Conservation (phyloP, 2,329 filamentous ascomycete genomes). For the Apiospora phragmitis region DNA sequence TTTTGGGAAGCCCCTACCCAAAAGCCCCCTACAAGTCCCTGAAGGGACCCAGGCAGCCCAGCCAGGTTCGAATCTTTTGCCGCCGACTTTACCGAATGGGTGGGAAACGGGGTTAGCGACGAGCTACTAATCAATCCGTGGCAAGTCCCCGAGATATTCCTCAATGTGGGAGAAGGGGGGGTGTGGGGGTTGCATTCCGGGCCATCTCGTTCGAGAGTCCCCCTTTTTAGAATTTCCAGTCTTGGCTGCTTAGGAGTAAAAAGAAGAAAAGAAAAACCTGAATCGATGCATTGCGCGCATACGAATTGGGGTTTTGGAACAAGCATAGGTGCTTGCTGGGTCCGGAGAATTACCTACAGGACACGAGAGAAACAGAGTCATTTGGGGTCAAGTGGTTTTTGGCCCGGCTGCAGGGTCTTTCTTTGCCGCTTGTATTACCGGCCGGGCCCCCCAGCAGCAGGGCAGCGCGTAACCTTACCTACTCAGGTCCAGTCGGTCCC, state of each 20-base stretch:
- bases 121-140: not conserved
- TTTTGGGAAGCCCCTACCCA: not conserved
- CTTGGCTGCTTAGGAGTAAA: not conserved
- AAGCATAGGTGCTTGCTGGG: not conserved
- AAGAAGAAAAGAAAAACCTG: not conserved
- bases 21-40: not conserved
- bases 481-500: not conserved
- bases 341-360: not conserved
- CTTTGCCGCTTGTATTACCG: not conserved
- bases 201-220: not conserved
- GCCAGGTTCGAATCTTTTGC: not conserved
- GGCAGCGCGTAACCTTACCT: not conserved
- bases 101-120: not conserved
- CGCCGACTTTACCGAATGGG: not conserved
- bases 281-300: constrained; percentile 1
- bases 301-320: not conserved
- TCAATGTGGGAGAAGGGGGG: not conserved
- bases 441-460: not conserved
- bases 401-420: not conserved
- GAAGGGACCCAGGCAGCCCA: not conserved
- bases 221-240: not conserved
- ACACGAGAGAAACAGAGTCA: not conserved
- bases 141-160: not conserved
- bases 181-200: no score
- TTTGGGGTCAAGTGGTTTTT: constrained; percentile 5